Conservation (phyloP, 208 protist genomes). For the Porcisia hertigi region DNA sequence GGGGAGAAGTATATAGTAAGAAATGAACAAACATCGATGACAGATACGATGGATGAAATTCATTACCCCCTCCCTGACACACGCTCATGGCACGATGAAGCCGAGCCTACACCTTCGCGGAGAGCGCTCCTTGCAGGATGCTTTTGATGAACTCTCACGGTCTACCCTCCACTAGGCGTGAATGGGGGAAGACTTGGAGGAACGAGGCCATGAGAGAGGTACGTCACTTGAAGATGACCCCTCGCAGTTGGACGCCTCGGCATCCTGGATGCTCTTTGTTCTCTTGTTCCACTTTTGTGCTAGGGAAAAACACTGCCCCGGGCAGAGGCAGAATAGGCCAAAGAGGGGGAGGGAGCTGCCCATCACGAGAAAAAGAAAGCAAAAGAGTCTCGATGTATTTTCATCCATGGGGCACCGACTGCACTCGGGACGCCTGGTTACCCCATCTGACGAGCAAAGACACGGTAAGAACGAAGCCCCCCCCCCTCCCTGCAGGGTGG, state of each 20-base stretch:
- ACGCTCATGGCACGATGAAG: neutral
- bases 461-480: conserved; percentile 1
- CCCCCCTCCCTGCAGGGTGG: too few relatives aligned
- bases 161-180: neutral
- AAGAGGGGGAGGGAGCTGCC: too few relatives aligned
- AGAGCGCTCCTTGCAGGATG: neutral
- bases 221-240: neutral
- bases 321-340: too few relatives aligned
- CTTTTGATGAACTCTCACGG: neutral
- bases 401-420: too few relatives aligned
- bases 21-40: too few relatives aligned
- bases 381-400: too few relatives aligned
- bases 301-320: neutral
- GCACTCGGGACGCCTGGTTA: too few relatives aligned
- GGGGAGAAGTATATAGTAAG: neutral
- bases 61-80: neutral
- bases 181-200: neutral
- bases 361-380: too few relatives aligned
- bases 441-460: neutral
- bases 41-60: neutral
- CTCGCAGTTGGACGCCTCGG: neutral
- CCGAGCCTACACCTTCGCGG: neutral
- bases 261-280: neutral
- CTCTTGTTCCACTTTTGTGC: neutral
- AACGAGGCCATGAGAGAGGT: neutral